Base-by-base conservation (phyloP, 2,329 filamentous ascomycete species). In the Thielaviopsis ethacetica region DNA sequence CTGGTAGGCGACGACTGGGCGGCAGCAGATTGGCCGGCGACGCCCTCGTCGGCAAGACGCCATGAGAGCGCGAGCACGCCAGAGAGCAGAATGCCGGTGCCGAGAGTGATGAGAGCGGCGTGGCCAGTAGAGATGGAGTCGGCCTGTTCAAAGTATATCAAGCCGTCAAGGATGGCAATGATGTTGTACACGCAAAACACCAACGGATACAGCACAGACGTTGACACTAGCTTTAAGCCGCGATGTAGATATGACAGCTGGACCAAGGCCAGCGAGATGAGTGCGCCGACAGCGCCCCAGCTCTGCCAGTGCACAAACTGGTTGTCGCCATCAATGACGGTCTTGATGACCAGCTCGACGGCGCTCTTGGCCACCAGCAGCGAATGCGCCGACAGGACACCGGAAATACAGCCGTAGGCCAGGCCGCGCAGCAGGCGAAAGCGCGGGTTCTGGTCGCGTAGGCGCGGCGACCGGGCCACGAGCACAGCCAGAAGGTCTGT, bases 141-240 rank as follows among this genome's bases (percentile, higher is more conserved):
- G 57, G 85, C 86, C 71, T 98, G 93, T 65, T 86, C 80, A 73
- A 97, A 98, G 72, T 97, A 98, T 66, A 98, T 95, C 65, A 98
- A 78, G 34, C 93, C 93, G 71, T 98, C 93, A 65, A 97, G 76
- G 65, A 98, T 98, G 64, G 93, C 93, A 67, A 97, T 91, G 67
- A 98, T 95, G 76, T 98, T 98, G 78, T 97, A 98, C 63, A 97
- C 83, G 77, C 93, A 98, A 72, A 98, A 98, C 47, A 97, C 91
- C 65, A 97, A 84, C 5, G 93, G 93, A 71, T 98, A 98, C 64
- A 98, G 78, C 62, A 97, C 86, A 66, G 89, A 95, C 22, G 93
- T 97, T 58, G 91, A 96, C 70, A 94, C 90, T 57, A 98, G 79
- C 71, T 95, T 95, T 63, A 98, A 78, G 57, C 93, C 93, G 51